Percentiles rank a stretch among this genome's conserved stretches.
Conservation (phyloP, 805 yeast genomes). For the Ogataea ganodermae region DNA sequence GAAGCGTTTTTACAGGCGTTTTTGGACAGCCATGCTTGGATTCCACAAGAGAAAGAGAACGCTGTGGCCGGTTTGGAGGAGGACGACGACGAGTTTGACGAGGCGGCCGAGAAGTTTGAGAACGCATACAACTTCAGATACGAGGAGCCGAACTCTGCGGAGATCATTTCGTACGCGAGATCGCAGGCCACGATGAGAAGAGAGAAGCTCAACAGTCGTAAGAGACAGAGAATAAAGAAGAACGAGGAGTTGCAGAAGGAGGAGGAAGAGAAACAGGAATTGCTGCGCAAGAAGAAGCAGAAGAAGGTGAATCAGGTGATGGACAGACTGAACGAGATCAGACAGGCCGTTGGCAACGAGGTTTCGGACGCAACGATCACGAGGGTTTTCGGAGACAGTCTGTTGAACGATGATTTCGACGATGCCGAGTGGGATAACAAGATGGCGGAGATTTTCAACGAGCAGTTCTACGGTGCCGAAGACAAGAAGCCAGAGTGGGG, state of each 20-base stretch:
- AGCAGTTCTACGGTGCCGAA: slow-evolving; percentile 69
- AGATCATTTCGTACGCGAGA: slow-evolving; percentile 93
- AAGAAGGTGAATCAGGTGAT: slow-evolving; percentile 75
- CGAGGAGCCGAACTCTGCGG: slow-evolving; percentile 89
- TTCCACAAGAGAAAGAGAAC: slow-evolving; percentile 67
- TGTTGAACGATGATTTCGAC: slow-evolving; percentile 85
- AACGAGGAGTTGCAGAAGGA: slow-evolving; percentile 54
- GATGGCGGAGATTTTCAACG: slow-evolving; percentile 83
- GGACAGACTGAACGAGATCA: slow-evolving; percentile 65
- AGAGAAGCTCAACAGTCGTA: slow-evolving; percentile 69
- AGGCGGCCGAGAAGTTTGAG: slow-evolving; percentile 89
- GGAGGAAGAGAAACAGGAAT: slow-evolving; percentile 56
- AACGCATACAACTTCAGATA: slow-evolving; percentile 91
- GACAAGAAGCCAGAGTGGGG: slow-evolving; percentile 65
- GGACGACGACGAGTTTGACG: slow-evolving; percentile 86
- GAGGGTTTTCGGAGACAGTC: slow-evolving; percentile 68
- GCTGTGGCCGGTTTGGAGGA: slow-evolving; percentile 46
- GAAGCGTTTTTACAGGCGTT: slow-evolving; percentile 74
- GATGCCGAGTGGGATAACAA: slow-evolving; percentile 89
- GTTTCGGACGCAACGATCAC: slow-evolving; percentile 60
- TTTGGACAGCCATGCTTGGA: slow-evolving; percentile 83
- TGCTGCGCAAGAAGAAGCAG: slow-evolving; percentile 69
- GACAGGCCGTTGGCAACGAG: slow-evolving; percentile 68
- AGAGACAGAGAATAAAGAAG: slow-evolving; percentile 77
- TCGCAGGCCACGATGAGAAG: slow-evolving; percentile 90